phyloP scores from a whole-genome alignment of 495 filamentous ascomycete species.

The Diplogelasinospora grovesii region DNA sequence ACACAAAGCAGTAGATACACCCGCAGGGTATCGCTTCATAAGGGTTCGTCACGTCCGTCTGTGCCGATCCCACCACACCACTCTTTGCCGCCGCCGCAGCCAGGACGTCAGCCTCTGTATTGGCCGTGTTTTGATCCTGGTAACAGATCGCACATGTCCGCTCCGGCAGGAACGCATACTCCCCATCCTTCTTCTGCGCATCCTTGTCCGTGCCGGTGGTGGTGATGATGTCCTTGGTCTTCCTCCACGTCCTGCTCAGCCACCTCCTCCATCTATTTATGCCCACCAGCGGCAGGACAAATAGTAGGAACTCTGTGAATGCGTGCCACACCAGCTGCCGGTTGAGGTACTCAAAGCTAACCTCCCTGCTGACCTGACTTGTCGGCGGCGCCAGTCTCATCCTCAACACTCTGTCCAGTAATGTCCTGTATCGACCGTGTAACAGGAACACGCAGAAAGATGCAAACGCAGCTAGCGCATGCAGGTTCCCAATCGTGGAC shows the following conservation, averaged over 20 bases:
- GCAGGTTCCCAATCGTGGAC: slow-evolving; percentile 57
- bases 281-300: slow-evolving; percentile 87
- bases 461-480: slow-evolving; percentile 70
- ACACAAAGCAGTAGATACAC: slow-evolving; percentile 96
- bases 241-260: slow-evolving; percentile 77
- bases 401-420: slow-evolving; percentile 78
- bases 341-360: slow-evolving; percentile 96
- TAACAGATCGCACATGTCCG: slow-evolving; percentile 98
- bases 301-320: slow-evolving; percentile 95
- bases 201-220: slow-evolving; percentile 31
- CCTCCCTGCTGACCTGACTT: slow-evolving; percentile 76
- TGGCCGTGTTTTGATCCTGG: slow-evolving; percentile 74
- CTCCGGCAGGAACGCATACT: slow-evolving; percentile 80
- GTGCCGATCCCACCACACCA: slow-evolving; percentile 77
- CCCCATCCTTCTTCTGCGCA: slow-evolving; percentile 55
- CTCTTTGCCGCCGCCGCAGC: slow-evolving; percentile 55
- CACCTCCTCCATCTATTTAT: slow-evolving; percentile 89
- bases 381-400: slow-evolving; percentile 80
- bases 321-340: slow-evolving; percentile 98
- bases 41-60: slow-evolving; percentile 93
- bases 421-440: slow-evolving; percentile 83
- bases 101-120: slow-evolving; percentile 62
- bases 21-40: slow-evolving; percentile 90
- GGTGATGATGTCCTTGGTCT: slow-evolving; percentile 57
- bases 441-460: slow-evolving; percentile 88